Evolutionary conservation across 2,329 filamentous ascomycete species (phyloP).

Genomic region (Stagonosporopsis cucurbitacearum): DNA sequence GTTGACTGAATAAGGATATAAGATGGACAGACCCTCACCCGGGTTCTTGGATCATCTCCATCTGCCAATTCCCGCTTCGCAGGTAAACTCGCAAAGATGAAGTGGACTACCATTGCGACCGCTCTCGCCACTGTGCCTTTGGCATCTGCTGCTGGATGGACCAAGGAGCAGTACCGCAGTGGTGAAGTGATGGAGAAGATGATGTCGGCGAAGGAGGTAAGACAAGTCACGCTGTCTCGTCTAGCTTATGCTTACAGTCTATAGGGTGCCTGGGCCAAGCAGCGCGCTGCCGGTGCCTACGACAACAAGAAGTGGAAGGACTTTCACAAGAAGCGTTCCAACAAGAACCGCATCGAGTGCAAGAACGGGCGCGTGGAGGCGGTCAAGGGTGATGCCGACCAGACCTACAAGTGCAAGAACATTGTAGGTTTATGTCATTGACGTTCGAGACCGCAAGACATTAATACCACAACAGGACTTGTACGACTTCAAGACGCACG

Average conservation of each 20-base stretch:
- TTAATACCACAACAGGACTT: constrained; percentile 50
- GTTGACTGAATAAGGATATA: constrained; percentile 21
- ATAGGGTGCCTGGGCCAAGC: constrained; percentile 41
- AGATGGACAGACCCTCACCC: constrained; percentile 19
- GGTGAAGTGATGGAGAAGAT: constrained; percentile 45
- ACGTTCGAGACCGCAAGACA: neutral
- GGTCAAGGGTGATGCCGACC: constrained; percentile 47
- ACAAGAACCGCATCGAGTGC: constrained; percentile 41
- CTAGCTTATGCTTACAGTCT: constrained; percentile 9
- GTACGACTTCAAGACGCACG: constrained; percentile 64
- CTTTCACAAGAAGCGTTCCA: constrained; percentile 37
- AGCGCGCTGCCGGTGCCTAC: constrained; percentile 40
- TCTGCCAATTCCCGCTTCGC: constrained; percentile 29
- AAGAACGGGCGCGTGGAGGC: constrained; percentile 47
- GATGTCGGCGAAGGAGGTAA: constrained; percentile 45
- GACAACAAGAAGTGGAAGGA: constrained; percentile 42
- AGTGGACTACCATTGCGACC: constrained; percentile 40
- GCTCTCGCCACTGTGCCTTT: constrained; percentile 40
- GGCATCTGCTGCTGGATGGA: constrained; percentile 37
- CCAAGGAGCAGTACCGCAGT: constrained; percentile 41
- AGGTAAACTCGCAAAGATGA: constrained; percentile 39
- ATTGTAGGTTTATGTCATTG: constrained; percentile 52
- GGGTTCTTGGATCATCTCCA: constrained; percentile 25
- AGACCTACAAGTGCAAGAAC: constrained; percentile 52
- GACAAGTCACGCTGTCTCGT: neutral